Conservation (phyloP, 2,329 filamentous ascomycete genomes). For the Aspergillus puulaauensis region DNA sequence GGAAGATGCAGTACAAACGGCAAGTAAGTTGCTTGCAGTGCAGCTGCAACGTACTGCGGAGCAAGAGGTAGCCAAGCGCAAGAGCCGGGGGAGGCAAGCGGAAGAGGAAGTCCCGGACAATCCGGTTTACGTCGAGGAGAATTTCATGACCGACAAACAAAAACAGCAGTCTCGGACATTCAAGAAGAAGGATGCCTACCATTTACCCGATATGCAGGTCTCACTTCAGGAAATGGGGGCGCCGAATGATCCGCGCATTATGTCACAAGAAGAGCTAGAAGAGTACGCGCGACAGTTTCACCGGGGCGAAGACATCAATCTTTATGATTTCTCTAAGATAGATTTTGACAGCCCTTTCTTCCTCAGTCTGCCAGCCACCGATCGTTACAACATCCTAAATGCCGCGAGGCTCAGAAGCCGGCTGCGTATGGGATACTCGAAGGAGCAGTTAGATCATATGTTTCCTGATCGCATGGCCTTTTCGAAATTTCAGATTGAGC, state of each 20-base stretch:
- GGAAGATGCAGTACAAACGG: constrained; percentile 89
- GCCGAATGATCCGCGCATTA: constrained; percentile 89
- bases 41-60: constrained; percentile 92
- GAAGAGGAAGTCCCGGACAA: constrained; percentile 70
- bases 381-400: constrained; percentile 97
- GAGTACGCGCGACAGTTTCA: constrained; percentile 92
- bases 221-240: constrained; percentile 83
- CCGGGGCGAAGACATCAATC: constrained; percentile 79
- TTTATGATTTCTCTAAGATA: constrained; percentile 98
- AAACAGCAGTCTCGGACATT: constrained; percentile 73
- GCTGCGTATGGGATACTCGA: constrained; percentile 91
- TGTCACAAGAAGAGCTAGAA: constrained; percentile 92
- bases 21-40: constrained; percentile 84
- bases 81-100: constrained; percentile 48
- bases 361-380: constrained; percentile 79
- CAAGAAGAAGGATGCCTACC: constrained; percentile 90
- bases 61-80: constrained; percentile 72
- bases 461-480: constrained; percentile 98
- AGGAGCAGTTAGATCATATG: constrained; percentile 94
- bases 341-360: constrained; percentile 98
- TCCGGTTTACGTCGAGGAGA: constrained; percentile 87
- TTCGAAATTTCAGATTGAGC: constrained; percentile 91
- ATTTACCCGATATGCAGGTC: constrained; percentile 80
- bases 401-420: constrained; percentile 85
- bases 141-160: constrained; percentile 76